Percentiles rank a stretch among this genome's conserved stretches.
These are phyloP conservation scores for Diaporthe eres DNA, from an alignment of 2,329 filamentous ascomycete species.

Conservation along the genomic window DNA sequence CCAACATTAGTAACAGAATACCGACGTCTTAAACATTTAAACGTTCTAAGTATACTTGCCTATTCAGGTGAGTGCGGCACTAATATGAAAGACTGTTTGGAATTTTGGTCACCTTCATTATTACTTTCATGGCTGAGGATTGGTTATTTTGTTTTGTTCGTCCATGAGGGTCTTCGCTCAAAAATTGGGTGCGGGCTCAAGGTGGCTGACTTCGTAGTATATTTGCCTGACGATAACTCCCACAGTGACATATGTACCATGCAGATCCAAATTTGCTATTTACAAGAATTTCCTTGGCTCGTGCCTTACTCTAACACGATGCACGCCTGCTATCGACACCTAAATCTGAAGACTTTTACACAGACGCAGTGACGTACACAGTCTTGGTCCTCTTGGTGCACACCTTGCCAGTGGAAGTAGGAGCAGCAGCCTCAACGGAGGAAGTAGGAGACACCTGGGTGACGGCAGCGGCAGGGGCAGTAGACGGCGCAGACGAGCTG, in stretches of 20 bases:
- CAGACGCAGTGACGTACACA: constrained; percentile 40
- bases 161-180: neutral
- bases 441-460: neutral
- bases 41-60: no score
- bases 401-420: constrained; percentile 8
- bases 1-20: no score
- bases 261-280: constrained; percentile 9
- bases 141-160: neutral
- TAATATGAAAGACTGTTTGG: no score
- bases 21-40: no score
- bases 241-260: neutral
- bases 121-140: neutral
- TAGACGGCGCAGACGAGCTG: neutral
- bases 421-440: constrained; percentile 11
- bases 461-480: neutral
- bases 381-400: constrained; percentile 41
- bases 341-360: neutral
- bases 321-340: neutral
- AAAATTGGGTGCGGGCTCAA: neutral
- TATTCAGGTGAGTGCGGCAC: no score
- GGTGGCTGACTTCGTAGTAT: neutral
- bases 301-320: neutral
- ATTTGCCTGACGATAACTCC: neutral
- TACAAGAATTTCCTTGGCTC: constrained; percentile 2
- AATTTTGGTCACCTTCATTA: no score